phyloP scores from a whole-genome alignment of 148 eudicot species.

The Pharnaceum exiguum region DNA sequence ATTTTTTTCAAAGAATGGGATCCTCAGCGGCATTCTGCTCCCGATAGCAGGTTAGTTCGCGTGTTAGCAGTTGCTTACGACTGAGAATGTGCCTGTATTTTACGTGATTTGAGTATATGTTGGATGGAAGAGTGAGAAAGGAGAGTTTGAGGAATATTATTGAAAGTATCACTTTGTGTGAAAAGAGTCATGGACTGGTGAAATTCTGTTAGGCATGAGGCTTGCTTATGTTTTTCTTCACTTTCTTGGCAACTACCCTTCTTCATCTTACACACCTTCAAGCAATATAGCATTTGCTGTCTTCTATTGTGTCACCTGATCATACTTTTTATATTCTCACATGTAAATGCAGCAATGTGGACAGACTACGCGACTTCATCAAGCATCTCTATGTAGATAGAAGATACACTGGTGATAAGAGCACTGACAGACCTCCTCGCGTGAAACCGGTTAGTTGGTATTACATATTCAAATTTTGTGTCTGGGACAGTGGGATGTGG shows the following conservation, averaged over 20 bases:
- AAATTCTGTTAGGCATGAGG: not conserved
- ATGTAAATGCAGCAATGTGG: constrained; percentile 68
- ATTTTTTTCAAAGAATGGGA: constrained; percentile 94
- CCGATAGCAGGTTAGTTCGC: constrained; percentile 73
- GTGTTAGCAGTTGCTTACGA: constrained; percentile 3
- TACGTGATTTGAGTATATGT: no score
- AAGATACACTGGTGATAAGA: constrained; percentile 81
- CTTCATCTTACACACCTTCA: not conserved
- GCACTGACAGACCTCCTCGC: constrained; percentile 63
- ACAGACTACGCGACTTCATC: constrained; percentile 78
- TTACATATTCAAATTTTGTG: not conserved
- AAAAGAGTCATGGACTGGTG: no score
- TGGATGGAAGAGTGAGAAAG: not conserved
- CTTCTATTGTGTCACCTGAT: not conserved
- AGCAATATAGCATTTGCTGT: not conserved
- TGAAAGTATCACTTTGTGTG: no score
- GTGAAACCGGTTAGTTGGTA: constrained; percentile 49
- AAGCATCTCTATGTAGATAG: constrained; percentile 94
- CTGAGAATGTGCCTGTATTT: no score
- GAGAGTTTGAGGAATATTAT: no score
- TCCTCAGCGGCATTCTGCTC: constrained; percentile 54
- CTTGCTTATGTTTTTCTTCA: no score
- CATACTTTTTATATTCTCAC: constrained; percentile 4
- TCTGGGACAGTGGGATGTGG: not conserved
- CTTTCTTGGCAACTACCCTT: no score